phyloP scores from a whole-genome alignment of 1,284 basidiomycete species.

The Flammula alnicola region DNA sequence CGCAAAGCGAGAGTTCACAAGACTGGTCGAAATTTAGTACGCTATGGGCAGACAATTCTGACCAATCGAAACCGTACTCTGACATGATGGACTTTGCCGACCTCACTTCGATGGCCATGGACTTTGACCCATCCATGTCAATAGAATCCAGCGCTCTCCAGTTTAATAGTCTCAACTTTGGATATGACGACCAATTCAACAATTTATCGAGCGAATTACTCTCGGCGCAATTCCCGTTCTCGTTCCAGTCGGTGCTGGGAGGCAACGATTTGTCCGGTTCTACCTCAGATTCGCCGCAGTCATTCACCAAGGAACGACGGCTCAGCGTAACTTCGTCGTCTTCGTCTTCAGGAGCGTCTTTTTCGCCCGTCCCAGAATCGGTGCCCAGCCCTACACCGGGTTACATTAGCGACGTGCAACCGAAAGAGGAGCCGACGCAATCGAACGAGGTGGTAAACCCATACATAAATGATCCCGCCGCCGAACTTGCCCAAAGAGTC shows the following conservation, averaged over 20 bases:
- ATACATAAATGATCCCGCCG: constrained; percentile 53
- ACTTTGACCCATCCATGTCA: constrained; percentile 55
- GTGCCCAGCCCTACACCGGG: constrained; percentile 30
- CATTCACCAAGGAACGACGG: constrained; percentile 38
- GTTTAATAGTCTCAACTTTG: constrained; percentile 42
- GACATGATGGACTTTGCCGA: constrained; percentile 54
- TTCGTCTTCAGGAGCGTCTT: constrained; percentile 54
- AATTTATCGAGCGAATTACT: constrained; percentile 18
- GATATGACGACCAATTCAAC: constrained; percentile 27
- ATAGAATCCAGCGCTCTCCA: constrained; percentile 69
- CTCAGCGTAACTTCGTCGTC: constrained; percentile 49
- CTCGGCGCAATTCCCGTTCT: constrained; percentile 46
- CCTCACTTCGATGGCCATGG: constrained; percentile 51
- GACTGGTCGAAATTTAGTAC: constrained; percentile 59
- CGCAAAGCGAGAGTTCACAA: constrained; percentile 34
- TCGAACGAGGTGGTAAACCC: too few species aligned
- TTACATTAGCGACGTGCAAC: constrained; percentile 26
- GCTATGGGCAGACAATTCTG: constrained; percentile 45
- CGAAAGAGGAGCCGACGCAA: constrained; percentile 22
- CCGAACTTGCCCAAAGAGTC: constrained; percentile 60
- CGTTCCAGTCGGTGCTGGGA: constrained; percentile 40
- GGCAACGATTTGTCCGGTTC: constrained; percentile 39
- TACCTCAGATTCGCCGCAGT: constrained; percentile 30
- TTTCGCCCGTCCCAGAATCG: constrained; percentile 50
- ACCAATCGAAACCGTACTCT: constrained; percentile 33